Conservation (phyloP, 164 flowering plant genomes). For the Vitis labrusca region DNA sequence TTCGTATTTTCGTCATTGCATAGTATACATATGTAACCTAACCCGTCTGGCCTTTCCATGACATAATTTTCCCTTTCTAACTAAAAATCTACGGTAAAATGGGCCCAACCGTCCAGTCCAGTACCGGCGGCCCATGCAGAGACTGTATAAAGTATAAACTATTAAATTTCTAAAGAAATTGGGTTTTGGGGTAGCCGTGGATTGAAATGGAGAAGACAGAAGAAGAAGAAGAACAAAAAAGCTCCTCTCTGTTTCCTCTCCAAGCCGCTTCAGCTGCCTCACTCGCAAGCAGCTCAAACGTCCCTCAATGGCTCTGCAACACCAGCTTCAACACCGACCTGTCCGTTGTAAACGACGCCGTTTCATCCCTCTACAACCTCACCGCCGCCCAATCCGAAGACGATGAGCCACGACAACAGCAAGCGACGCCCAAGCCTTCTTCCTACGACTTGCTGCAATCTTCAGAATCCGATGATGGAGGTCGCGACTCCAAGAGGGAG, state of each 20-base stretch:
- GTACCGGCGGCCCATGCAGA: too few species aligned
- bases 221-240: conserved; percentile 4
- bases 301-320: conserved; percentile 72
- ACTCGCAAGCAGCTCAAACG: conserved; percentile 4
- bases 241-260: conserved; percentile 23
- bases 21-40: too few species aligned
- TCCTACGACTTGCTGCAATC: conserved; percentile 50
- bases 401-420: not conserved
- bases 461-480: conserved; percentile 26
- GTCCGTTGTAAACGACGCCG: conserved; percentile 48
- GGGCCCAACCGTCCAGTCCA: too few species aligned
- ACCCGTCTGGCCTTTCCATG: too few species aligned
- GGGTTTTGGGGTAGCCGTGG: too few species aligned
- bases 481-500: conserved; percentile 17
- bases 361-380: conserved; percentile 22
- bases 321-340: conserved; percentile 80
- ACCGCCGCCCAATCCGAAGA: conserved; percentile 9
- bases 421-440: conserved; percentile 5
- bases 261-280: conserved; percentile 6
- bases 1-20: too few species aligned
- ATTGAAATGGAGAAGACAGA: too few species aligned
- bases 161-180: too few species aligned
- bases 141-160: too few species aligned
- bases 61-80: too few species aligned
- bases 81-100: too few species aligned